Percentiles rank a stretch among this genome's conserved stretches.
phyloP scores from a whole-genome alignment of 495 filamentous ascomycete species.

The Aspergillus bertholletiae region DNA sequence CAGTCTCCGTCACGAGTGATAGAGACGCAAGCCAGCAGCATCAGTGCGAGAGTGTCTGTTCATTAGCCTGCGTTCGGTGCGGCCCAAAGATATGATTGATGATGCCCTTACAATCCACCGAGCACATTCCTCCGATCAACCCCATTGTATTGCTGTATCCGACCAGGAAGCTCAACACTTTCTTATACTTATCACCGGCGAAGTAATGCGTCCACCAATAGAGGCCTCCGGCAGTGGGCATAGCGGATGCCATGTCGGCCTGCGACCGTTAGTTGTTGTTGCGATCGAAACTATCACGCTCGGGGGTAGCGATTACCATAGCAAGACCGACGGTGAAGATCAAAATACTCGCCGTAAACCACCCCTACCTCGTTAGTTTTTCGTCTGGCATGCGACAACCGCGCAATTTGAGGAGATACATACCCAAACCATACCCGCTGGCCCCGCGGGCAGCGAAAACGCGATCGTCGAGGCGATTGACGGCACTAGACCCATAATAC shows the following conservation, averaged over 20 bases:
- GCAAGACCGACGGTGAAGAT: slow-evolving; percentile 66
- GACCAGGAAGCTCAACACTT: slow-evolving; percentile 64
- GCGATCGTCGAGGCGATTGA: slow-evolving; percentile 64
- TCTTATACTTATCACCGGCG: slow-evolving; percentile 53
- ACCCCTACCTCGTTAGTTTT: slow-evolving; percentile 37
- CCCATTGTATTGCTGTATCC: slow-evolving; percentile 72
- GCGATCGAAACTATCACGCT: neutral
- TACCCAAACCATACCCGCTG: slow-evolving; percentile 68
- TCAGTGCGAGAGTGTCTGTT: slow-evolving; percentile 45
- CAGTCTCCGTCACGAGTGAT: slow-evolving; percentile 62
- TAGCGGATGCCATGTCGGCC: slow-evolving; percentile 64
- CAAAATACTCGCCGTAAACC: slow-evolving; percentile 58
- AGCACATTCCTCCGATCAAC: slow-evolving; percentile 60
- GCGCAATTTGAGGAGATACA: neutral
- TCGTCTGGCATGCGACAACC: neutral
- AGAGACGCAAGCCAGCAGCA: slow-evolving; percentile 55
- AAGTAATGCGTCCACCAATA: slow-evolving; percentile 75
- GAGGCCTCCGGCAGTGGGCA: slow-evolving; percentile 67
- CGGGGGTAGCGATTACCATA: slow-evolving; percentile 40
- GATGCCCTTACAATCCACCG: slow-evolving; percentile 48
- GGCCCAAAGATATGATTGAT: neutral
- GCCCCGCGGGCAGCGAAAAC: slow-evolving; percentile 65
- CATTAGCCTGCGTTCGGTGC: neutral
- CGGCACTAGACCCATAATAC: slow-evolving; percentile 70
- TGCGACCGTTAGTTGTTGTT: slow-evolving; percentile 12